phyloP scores from a whole-genome alignment of 2,329 filamentous ascomycete genomes.

The Ophiosphaerella narmari region DNA sequence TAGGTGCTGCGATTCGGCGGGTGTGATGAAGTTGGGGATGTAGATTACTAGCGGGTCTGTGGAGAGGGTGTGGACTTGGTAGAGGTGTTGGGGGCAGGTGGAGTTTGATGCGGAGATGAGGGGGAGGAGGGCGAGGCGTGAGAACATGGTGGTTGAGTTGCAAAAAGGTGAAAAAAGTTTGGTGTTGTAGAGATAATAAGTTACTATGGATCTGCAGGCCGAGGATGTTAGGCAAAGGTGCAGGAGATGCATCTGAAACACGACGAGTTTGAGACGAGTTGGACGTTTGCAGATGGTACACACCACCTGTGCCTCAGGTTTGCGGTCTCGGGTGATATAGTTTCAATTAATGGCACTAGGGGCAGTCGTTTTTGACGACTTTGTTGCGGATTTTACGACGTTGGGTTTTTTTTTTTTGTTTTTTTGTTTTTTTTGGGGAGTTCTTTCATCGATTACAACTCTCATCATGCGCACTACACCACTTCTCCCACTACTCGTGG shows the following conservation, averaged over 20 bases:
- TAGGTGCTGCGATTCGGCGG: slow-evolving; percentile 54
- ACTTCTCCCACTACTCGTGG: neutral
- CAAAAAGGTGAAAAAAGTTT: neutral
- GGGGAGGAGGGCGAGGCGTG: slow-evolving; percentile 2
- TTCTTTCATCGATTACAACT: neutral
- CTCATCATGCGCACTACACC: slow-evolving; percentile 6
- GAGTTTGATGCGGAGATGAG: slow-evolving; percentile 11
- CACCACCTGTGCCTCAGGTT: neutral
- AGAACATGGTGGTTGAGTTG: slow-evolving; percentile 3
- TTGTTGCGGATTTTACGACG: neutral
- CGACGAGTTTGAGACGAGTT: slow-evolving; percentile 10
- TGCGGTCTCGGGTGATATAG: neutral
- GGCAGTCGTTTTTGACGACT: neutral
- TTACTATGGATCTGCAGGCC: slow-evolving; percentile 4
- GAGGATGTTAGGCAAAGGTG: slow-evolving; percentile 6
- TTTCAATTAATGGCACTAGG: neutral
- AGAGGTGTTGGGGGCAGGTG: slow-evolving; percentile 44
- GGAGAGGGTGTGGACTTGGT: slow-evolving; percentile 55
- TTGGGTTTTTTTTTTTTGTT: neutral
- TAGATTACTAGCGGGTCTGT: slow-evolving; percentile 61
- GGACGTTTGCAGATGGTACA: slow-evolving; percentile 14
- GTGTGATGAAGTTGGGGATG: slow-evolving; percentile 59
- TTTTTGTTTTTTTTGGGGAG: too few relatives aligned
- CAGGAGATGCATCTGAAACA: slow-evolving; percentile 18
- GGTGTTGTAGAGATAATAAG: neutral